Evolutionary conservation across 2,329 filamentous ascomycete species (phyloP).

Genomic region (Exophiala lecanii-corni): DNA sequence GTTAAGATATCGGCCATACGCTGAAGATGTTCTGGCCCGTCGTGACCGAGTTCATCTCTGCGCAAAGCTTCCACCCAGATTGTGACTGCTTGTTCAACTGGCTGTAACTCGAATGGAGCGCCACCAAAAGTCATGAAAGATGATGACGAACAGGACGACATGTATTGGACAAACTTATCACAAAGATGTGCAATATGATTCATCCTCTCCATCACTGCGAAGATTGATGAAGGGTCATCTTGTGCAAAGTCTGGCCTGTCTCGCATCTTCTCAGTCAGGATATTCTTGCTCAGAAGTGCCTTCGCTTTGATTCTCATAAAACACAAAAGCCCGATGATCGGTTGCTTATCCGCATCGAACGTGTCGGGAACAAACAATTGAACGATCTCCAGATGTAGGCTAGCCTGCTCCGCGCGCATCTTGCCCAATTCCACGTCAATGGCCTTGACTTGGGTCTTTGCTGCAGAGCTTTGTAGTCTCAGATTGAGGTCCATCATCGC

Average conservation of each 20-base stretch:
- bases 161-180: constrained; percentile 51
- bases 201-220: constrained; percentile 79
- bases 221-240: constrained; percentile 74
- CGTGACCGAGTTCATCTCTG: constrained; percentile 78
- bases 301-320: constrained; percentile 90
- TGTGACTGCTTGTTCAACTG: constrained; percentile 84
- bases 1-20: constrained; percentile 79
- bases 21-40: constrained; percentile 73
- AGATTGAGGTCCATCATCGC: constrained; percentile 97
- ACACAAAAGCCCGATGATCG: constrained; percentile 79
- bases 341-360: constrained; percentile 74
- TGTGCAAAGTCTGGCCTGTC: constrained; percentile 62
- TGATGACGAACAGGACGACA: constrained; percentile 70
- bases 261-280: constrained; percentile 72
- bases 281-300: constrained; percentile 69
- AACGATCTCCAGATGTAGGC: constrained; percentile 82
- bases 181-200: constrained; percentile 80
- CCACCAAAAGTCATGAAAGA: constrained; percentile 75
- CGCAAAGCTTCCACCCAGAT: constrained; percentile 80
- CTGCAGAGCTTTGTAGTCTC: constrained; percentile 83
- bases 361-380: constrained; percentile 83
- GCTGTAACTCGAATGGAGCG: constrained; percentile 80
- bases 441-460: constrained; percentile 88
- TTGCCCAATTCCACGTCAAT: constrained; percentile 85
- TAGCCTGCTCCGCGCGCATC: constrained; percentile 82